Conservation (phyloP, 2,329 filamentous ascomycete genomes). For the Gaeumannomyces tritici region DNA sequence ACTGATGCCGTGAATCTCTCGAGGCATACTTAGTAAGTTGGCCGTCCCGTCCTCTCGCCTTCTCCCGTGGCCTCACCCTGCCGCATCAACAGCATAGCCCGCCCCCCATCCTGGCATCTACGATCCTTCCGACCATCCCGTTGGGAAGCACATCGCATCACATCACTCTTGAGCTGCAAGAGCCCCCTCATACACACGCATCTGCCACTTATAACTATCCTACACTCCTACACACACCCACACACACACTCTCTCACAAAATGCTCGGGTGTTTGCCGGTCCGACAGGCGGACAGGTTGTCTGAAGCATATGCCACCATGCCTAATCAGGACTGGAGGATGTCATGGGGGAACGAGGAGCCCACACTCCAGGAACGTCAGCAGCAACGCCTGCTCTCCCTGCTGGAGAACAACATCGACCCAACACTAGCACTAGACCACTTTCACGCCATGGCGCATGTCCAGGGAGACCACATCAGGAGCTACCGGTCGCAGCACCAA, state of each 20-base stretch:
- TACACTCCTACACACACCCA: too few relatives aligned
- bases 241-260: too few relatives aligned
- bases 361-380: not conserved
- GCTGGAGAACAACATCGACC: not conserved
- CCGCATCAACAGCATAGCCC: not conserved
- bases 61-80: not conserved
- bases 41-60: not conserved
- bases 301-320: not conserved
- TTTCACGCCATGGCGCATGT: not conserved
- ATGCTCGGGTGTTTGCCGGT: not conserved
- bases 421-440: not conserved
- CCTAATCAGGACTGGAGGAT: not conserved
- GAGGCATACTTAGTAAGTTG: not conserved
- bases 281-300: not conserved
- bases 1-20: not conserved
- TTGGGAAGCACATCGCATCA: not conserved
- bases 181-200: not conserved
- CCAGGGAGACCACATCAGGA: not conserved
- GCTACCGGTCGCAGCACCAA: not conserved
- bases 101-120: too few relatives aligned
- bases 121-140: not conserved
- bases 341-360: not conserved
- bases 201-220: not conserved
- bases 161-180: not conserved
- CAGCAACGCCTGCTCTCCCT: not conserved